Evolutionary conservation across 1,139 yeast species (phyloP).

Genomic region (Diutina pseudorugosa): DNA sequence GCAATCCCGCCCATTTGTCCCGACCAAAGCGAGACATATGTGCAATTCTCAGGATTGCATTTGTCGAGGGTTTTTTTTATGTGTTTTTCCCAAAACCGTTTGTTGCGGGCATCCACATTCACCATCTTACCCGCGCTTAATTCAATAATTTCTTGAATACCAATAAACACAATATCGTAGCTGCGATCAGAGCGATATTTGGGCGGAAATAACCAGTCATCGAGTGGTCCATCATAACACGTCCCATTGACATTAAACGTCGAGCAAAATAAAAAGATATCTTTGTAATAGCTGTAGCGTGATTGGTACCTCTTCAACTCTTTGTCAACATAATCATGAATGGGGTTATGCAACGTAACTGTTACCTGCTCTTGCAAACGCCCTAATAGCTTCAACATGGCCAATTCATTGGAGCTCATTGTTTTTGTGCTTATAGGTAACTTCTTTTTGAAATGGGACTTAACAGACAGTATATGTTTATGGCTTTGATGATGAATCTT

Average conservation of each 20-base stretch:
- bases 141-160: constrained; percentile 4
- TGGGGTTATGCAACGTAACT: constrained; percentile 50
- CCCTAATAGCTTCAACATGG: constrained; percentile 39
- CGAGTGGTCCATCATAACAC: neutral
- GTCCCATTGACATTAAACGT: constrained; percentile 4
- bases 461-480: neutral
- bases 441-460: neutral
- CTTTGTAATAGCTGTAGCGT: neutral
- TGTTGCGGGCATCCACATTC: neutral
- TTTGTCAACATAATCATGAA: constrained; percentile 66
- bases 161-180: constrained; percentile 2
- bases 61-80: neutral
- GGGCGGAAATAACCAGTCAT: constrained; percentile 2
- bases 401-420: constrained; percentile 28
- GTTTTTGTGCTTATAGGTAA: constrained; percentile 13
- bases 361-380: constrained; percentile 33
- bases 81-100: neutral
- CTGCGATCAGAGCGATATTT: neutral
- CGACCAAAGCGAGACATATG: constrained; percentile 1
- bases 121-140: constrained; percentile 4
- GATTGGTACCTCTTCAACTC: constrained; percentile 15
- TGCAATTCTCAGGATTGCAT: neutral
- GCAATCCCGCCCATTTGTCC: constrained; percentile 4
- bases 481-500: neutral
- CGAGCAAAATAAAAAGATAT: neutral